These are phyloP conservation scores for Xylariaceae sp. DNA, from an alignment of 2,329 filamentous ascomycete genomes.

Conservation along the genomic window DNA sequence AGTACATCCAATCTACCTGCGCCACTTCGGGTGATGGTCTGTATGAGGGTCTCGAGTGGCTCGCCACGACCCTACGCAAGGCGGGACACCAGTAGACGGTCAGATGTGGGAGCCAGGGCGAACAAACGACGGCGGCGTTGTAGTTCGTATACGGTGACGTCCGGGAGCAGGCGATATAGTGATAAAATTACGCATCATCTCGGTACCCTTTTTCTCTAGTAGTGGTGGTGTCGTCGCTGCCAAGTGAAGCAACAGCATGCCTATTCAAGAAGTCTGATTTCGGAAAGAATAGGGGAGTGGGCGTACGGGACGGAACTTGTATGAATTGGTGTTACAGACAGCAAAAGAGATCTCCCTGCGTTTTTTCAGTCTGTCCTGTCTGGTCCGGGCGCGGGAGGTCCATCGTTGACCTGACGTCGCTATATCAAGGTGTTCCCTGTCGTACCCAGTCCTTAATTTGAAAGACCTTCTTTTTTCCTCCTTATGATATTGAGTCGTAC, in stretches of 20 bases:
- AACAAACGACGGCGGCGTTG: constrained; percentile 50
- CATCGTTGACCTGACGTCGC: constrained; percentile 14
- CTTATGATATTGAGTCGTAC: constrained; percentile 4
- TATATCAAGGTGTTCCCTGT: constrained; percentile 20
- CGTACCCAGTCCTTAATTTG: constrained; percentile 26
- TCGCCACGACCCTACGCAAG: constrained; percentile 79
- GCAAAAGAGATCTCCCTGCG: constrained; percentile 28
- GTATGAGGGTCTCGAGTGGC: constrained; percentile 97
- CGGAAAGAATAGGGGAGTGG: constrained; percentile 31
- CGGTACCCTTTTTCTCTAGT: constrained; percentile 26
- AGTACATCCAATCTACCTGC: constrained; percentile 99
- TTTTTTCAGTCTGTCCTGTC: constrained; percentile 20
- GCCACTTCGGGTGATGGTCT: constrained; percentile 98
- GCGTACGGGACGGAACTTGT: constrained; percentile 37
- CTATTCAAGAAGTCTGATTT: constrained; percentile 30
- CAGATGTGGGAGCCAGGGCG: constrained; percentile 33
- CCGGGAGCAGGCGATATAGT: constrained; percentile 54
- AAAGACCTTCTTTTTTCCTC: constrained; percentile 22
- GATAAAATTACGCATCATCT: constrained; percentile 40
- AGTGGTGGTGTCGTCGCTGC: constrained; percentile 23
- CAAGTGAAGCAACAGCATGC: constrained; percentile 19
- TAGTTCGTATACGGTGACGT: constrained; percentile 54
- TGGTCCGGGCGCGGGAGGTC: constrained; percentile 19
- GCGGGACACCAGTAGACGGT: constrained; percentile 58
- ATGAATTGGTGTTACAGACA: constrained; percentile 35